phyloP scores from a whole-genome alignment of 2,329 filamentous ascomycete genomes.

The Verticillium nubilum region DNA sequence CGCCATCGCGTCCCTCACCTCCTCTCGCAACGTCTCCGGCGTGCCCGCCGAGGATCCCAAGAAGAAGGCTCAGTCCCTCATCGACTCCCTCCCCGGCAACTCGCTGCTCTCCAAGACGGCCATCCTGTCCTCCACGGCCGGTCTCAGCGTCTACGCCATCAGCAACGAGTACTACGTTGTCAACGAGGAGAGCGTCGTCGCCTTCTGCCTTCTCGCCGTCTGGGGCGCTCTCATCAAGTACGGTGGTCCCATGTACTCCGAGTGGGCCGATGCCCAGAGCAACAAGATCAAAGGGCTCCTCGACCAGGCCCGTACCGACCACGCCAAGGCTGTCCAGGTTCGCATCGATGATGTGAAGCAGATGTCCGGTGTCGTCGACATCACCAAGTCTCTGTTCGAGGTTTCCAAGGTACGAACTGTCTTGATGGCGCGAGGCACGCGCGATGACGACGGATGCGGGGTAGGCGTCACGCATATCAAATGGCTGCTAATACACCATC shows the following conservation, averaged over 20 bases:
- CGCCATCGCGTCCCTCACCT: constrained; percentile 63
- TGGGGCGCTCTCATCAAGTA: constrained; percentile 92
- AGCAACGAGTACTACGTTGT: constrained; percentile 99
- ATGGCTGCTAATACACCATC: background rate
- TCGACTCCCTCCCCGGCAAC: constrained; percentile 90
- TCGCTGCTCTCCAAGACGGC: constrained; percentile 92
- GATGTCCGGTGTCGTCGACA: constrained; percentile 87
- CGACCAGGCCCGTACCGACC: constrained; percentile 88
- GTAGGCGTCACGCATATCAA: background rate
- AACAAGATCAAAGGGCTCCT: constrained; percentile 93
- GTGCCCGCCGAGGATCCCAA: constrained; percentile 85
- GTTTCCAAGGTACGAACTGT: constrained; percentile 81
- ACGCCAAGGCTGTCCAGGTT: constrained; percentile 90
- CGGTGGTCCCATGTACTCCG: constrained; percentile 83
- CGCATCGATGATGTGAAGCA: constrained; percentile 93
- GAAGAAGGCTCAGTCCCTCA: constrained; percentile 92
- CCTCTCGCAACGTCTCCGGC: constrained; percentile 65
- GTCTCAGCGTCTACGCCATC: constrained; percentile 88
- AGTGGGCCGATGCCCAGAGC: constrained; percentile 86
- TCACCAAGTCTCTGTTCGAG: constrained; percentile 95
- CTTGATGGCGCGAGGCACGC: background rate
- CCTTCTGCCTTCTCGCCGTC: constrained; percentile 86
- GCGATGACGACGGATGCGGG: background rate
- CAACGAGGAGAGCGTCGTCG: constrained; percentile 97
- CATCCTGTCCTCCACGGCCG: constrained; percentile 88